Evolutionary conservation across 2,329 filamentous ascomycete genomes (phyloP).

Genomic region (Alternaria angustiovoidea): DNA sequence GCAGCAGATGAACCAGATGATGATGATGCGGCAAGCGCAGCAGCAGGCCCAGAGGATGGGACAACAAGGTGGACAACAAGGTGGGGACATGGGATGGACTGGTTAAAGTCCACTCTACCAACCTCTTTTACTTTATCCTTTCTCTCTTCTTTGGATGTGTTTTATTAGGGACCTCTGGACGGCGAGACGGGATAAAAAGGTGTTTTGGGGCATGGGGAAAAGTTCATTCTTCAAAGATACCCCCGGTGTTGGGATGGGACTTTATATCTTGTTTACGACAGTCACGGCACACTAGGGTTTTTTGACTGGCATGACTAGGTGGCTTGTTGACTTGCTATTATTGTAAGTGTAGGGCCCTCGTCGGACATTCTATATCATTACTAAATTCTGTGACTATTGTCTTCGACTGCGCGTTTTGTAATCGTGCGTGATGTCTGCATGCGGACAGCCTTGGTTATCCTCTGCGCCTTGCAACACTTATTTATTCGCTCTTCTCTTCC

Average conservation of each 20-base stretch:
- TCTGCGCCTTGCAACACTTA: background rate
- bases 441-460: background rate
- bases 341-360: background rate
- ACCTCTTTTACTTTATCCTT: background rate
- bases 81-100: slow-evolving; percentile 40
- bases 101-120: slow-evolving; percentile 7
- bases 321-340: background rate
- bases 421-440: background rate
- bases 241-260: slow-evolving; percentile 7
- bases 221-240: slow-evolving; percentile 9
- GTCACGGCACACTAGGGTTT: background rate
- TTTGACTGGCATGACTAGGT: background rate
- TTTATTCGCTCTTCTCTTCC: background rate
- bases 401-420: background rate
- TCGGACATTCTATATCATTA: background rate
- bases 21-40: slow-evolving; percentile 47
- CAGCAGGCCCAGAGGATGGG: slow-evolving; percentile 34
- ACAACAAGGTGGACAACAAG: slow-evolving; percentile 33
- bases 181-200: background rate
- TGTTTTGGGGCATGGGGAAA: slow-evolving; percentile 2
- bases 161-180: background rate
- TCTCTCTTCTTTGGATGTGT: background rate
- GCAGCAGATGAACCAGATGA: slow-evolving; percentile 47
- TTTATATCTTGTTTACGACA: background rate
- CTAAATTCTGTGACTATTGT: background rate